Evolutionary conservation across 345 rosid genomes (phyloP).

Genomic region (Ceriops zippeliana): DNA sequence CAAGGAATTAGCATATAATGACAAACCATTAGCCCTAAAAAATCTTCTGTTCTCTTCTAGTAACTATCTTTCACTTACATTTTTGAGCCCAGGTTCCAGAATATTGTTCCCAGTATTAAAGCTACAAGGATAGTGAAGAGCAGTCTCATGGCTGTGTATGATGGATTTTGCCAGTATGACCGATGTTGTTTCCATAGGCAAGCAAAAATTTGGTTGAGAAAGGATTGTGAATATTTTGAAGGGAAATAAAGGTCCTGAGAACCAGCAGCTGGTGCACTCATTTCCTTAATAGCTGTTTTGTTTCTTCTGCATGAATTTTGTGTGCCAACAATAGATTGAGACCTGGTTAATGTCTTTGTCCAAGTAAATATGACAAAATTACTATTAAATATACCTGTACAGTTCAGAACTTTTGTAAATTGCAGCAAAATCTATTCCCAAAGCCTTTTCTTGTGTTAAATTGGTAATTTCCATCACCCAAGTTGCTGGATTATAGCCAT

Average conservation of each 20-base stretch:
- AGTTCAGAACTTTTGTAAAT: conserved; percentile 54
- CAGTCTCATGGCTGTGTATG: conserved; percentile 60
- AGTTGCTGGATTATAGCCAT: conserved; percentile 75
- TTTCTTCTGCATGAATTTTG: conserved; percentile 24
- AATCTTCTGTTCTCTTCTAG: too few relatives aligned
- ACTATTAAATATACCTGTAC: conserved; percentile 33
- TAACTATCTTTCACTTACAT: conserved; percentile 15
- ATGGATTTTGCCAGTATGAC: conserved; percentile 80
- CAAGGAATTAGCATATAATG: conserved; percentile 16
- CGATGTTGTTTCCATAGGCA: conserved; percentile 71
- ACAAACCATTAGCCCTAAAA: too few relatives aligned
- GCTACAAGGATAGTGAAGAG: conserved; percentile 56
- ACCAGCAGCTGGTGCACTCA: conserved; percentile 56
- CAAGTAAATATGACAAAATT: not conserved
- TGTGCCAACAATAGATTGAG: too few relatives aligned
- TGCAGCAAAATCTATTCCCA: conserved; percentile 56
- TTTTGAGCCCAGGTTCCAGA: conserved; percentile 70
- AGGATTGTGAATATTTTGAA: conserved; percentile 51
- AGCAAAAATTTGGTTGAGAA: conserved; percentile 50
- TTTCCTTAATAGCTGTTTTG: conserved; percentile 52
- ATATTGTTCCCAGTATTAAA: conserved; percentile 63
- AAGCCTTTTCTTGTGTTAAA: conserved; percentile 53
- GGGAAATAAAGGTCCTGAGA: conserved; percentile 54
- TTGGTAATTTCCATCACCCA: conserved; percentile 81
- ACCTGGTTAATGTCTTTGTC: too few relatives aligned